A percentile compares a stretch with the other conserved stretches of the same genome.
phyloP scores from a whole-genome alignment of 192 early-diverging fungal genomes.

The Umbelopsis vinacea region DNA sequence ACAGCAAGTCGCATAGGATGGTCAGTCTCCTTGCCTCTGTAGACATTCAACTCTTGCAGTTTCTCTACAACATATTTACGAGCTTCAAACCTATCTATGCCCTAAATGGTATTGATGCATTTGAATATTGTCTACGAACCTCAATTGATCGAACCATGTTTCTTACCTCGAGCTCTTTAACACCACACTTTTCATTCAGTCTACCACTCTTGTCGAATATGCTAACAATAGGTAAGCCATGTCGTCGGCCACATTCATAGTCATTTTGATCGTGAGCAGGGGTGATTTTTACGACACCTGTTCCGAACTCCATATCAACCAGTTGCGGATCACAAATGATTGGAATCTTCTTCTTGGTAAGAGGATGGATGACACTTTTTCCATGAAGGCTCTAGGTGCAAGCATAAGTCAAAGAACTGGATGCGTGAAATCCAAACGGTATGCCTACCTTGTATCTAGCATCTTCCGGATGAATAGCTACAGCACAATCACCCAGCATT shows the following conservation, averaged over 20 bases:
- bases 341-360: slow-evolving; percentile 76
- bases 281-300: slow-evolving; percentile 96
- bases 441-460: slow-evolving; percentile 71
- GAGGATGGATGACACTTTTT: slow-evolving; percentile 82
- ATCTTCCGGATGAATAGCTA: slow-evolving; percentile 92
- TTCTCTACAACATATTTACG: slow-evolving; percentile 69
- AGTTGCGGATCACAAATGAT: slow-evolving; percentile 84
- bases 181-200: slow-evolving; percentile 77
- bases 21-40: slow-evolving; percentile 77
- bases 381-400: slow-evolving; percentile 51
- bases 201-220: slow-evolving; percentile 88
- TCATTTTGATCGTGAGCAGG: slow-evolving; percentile 96
- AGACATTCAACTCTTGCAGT: slow-evolving; percentile 68
- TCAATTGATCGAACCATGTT: background rate
- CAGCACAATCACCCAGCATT: slow-evolving; percentile 95
- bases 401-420: background rate
- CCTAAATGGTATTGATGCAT: slow-evolving; percentile 50
- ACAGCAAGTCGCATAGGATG: slow-evolving; percentile 75
- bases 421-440: background rate
- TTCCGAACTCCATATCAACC: slow-evolving; percentile 91
- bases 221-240: slow-evolving; percentile 78
- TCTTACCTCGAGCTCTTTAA: slow-evolving; percentile 52
- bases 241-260: slow-evolving; percentile 84
- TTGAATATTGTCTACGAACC: background rate
- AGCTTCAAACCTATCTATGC: slow-evolving; percentile 83